Evolutionary conservation across 2,329 filamentous ascomycete genomes (phyloP), one percentile per base, ranked within the genome.

Genomic region (Hymenoscyphus occultus): DNA sequence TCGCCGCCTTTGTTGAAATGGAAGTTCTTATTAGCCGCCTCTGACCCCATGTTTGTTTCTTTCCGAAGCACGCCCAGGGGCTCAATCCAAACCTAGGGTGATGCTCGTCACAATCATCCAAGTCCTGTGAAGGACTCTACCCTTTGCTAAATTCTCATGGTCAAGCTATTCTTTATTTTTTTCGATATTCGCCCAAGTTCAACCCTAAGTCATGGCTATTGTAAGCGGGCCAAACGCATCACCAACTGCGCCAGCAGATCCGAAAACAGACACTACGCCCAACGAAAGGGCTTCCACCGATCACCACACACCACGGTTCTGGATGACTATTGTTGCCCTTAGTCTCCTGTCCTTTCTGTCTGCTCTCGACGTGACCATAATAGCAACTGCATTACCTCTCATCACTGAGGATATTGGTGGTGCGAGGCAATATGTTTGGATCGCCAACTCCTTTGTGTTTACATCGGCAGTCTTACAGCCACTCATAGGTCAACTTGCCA

Each of bases 401-500:
- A 60, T 60, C 22, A 13, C 31, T 19, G 19, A 19, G n/a, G 58
- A 42, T 32, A 60, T 48, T 32, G 40, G 40, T n/a, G 39, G 39
- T 48, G 39, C 39, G 5, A 31, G 32, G 40, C 39, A 48, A 31
- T 60, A 60, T 32, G 22, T 60, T 13, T 60, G 58, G 58, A 60
- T 60, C 13, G 58, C 40, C 39, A 60, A 60, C 58, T 42, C 40
- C n/a, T 60, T 45, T 19, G 12, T 32, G 4, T n/a, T 60, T n/a
- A 6, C 58, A 28, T 45, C 39, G 10, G 39, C 80, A 0, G 78
- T 79, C 1, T 74, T 83, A 2, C 82, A 83, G 60, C 84, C 84
- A 0, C 67, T 84, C 0, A 80, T 80, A 48, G 81, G 81, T 2
- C 81, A 84, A 66, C 67, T 83, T 0, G 77, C 80, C 16, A 78